Evolutionary conservation across 495 filamentous ascomycete species (phyloP).

Genomic region (Chaetomidium leptoderma): DNA sequence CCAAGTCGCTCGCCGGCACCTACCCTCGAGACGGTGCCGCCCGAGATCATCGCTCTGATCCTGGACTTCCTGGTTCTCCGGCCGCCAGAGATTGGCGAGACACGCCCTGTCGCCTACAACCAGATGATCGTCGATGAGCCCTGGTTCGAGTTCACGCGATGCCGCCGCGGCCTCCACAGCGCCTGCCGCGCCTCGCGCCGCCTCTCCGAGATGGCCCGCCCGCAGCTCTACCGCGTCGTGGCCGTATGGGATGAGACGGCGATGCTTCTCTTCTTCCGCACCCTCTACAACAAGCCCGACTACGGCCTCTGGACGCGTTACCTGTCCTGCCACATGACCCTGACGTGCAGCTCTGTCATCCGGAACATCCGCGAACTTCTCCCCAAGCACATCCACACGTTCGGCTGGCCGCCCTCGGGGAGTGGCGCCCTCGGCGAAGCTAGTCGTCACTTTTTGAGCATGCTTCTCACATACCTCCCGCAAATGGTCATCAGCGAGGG

Average conservation of each 20-base stretch:
- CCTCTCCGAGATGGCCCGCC: constrained; percentile 21
- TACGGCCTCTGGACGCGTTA: constrained; percentile 27
- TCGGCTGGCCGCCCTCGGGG: constrained; percentile 3
- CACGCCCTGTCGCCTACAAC: constrained; percentile 28
- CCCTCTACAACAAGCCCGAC: constrained; percentile 22
- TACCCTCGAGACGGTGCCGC: constrained; percentile 20
- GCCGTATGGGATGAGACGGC: constrained; percentile 23
- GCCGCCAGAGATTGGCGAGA: constrained; percentile 32
- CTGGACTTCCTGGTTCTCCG: constrained; percentile 25
- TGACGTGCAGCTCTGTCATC: constrained; percentile 23
- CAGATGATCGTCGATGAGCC: constrained; percentile 30
- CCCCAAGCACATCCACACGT: constrained; percentile 7
- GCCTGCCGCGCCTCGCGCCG: constrained; percentile 24
- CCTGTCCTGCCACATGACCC: constrained; percentile 31
- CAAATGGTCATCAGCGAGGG: not conserved
- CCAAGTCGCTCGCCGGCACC: not conserved
- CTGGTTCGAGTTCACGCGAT: constrained; percentile 32
- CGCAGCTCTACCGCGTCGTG: constrained; percentile 29
- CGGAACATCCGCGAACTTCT: constrained; percentile 24
- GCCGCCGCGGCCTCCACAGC: constrained; percentile 28
- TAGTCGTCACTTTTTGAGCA: not conserved
- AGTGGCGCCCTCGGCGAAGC: not conserved
- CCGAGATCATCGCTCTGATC: constrained; percentile 26
- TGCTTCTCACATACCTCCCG: not conserved
- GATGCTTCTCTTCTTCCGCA: constrained; percentile 30